phyloP scores from a whole-genome alignment of 306 rosid genomes.

The Astragalus membranaceus region DNA sequence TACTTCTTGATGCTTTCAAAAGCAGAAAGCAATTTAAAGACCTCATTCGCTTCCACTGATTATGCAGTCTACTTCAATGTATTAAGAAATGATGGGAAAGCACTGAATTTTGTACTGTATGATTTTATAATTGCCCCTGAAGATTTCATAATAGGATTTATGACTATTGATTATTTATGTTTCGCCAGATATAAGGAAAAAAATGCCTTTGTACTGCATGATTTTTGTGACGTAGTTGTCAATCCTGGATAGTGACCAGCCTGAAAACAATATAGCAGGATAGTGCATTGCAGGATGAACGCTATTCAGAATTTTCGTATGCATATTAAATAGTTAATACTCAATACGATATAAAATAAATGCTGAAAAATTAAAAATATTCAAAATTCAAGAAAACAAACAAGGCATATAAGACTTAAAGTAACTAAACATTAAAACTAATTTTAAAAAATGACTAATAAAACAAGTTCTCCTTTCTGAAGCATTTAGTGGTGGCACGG shows the following conservation, averaged over 20 bases:
- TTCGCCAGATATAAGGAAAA: neutral
- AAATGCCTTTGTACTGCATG: neutral
- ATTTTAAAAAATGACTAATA: neutral
- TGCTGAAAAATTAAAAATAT: neutral
- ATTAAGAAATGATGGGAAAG: conserved; percentile 5
- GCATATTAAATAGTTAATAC: neutral
- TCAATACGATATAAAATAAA: too few species aligned
- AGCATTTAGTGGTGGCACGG: neutral
- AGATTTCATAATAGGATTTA: neutral
- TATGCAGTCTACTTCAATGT: neutral
- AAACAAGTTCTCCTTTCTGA: neutral
- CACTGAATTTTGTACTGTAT: neutral
- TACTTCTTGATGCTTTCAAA: neutral
- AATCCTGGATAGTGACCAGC: too few species aligned
- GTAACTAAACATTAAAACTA: neutral
- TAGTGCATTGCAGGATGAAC: too few species aligned
- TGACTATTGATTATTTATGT: neutral
- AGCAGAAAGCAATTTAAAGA: neutral
- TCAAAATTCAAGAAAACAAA: neutral
- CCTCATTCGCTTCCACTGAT: neutral
- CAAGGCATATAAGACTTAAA: neutral
- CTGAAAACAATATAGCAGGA: too few species aligned
- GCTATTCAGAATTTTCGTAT: too few species aligned
- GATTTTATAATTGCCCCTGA: too few species aligned
- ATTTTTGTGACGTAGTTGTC: neutral